phyloP scores from a whole-genome alignment of 1,139 yeast genomes.

The Pneumocystis canis region DNA sequence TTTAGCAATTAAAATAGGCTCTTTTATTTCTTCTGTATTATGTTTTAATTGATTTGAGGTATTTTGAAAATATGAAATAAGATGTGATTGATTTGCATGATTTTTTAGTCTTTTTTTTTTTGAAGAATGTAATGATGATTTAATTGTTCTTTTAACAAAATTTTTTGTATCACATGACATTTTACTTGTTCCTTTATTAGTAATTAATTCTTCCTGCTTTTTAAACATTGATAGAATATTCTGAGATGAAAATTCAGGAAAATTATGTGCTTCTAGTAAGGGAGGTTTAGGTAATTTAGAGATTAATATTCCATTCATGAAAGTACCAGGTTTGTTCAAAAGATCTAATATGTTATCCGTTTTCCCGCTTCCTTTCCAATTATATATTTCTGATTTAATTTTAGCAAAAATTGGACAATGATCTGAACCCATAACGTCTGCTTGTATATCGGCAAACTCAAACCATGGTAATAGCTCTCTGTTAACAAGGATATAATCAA shows the following conservation, averaged over 20 bases:
- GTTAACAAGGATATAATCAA: constrained; percentile 56
- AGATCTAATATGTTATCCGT: background rate
- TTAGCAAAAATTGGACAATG: constrained; percentile 87
- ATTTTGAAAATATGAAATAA: background rate
- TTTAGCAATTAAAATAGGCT: background rate
- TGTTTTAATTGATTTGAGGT: background rate
- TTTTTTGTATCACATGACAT: constrained; percentile 6
- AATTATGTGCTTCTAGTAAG: constrained; percentile 11
- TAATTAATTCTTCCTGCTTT: background rate
- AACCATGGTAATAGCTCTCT: constrained; percentile 26
- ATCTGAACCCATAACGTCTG: constrained; percentile 68
- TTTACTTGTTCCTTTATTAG: constrained; percentile 1
- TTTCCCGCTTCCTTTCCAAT: background rate
- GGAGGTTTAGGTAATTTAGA: constrained; percentile 10
- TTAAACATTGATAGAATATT: constrained; percentile 4
- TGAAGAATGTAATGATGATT: background rate
- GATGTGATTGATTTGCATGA: background rate
- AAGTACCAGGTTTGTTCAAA: background rate
- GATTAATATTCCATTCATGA: background rate
- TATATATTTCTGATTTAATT: constrained; percentile 24
- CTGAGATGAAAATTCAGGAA: constrained; percentile 13
- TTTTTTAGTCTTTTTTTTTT: constrained; percentile 1
- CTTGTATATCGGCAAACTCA: constrained; percentile 47
- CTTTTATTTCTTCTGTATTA: background rate
- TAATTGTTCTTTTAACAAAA: constrained; percentile 1